Evolutionary conservation across 192 early-diverging fungal genomes (phyloP).

Genomic region (Kickxella alabastrina): DNA sequence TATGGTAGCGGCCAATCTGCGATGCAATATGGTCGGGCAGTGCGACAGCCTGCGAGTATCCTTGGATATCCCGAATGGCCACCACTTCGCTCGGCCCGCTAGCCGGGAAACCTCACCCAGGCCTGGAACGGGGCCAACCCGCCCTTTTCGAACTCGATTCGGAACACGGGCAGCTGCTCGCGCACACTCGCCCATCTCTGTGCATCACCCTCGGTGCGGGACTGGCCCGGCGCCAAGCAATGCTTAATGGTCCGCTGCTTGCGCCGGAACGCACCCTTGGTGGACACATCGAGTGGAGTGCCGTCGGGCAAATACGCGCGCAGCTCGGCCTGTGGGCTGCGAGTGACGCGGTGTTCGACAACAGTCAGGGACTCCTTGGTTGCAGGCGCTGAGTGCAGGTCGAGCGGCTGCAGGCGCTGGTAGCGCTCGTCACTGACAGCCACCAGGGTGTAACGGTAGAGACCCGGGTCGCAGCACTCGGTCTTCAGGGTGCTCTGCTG

Average conservation of each 20-base stretch:
- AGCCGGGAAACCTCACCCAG: constrained; percentile 49
- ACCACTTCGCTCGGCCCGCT: constrained; percentile 41
- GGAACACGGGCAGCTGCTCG: constrained; percentile 39
- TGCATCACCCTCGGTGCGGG: constrained; percentile 18
- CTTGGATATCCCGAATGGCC: constrained; percentile 18
- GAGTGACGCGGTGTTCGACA: constrained; percentile 29
- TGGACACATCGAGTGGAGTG: constrained; percentile 10
- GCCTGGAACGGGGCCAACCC: constrained; percentile 37
- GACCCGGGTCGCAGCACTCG: constrained; percentile 36
- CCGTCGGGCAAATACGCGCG: constrained; percentile 40
- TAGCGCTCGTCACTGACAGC: constrained; percentile 47
- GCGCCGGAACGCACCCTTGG: background rate
- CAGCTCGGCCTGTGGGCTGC: constrained; percentile 30
- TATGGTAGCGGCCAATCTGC: constrained; percentile 44
- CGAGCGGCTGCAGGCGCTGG: constrained; percentile 26
- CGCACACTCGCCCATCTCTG: constrained; percentile 41
- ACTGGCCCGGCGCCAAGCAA: constrained; percentile 44
- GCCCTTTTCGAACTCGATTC: constrained; percentile 31
- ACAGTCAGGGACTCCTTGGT: constrained; percentile 14
- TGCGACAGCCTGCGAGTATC: constrained; percentile 18
- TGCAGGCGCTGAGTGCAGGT: background rate
- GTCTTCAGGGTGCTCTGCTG: constrained; percentile 29
- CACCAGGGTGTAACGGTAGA: constrained; percentile 40
- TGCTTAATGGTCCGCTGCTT: constrained; percentile 16
- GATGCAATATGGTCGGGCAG: constrained; percentile 39